Base-by-base conservation (phyloP, 176 grass and related monocot species). In the Oryza officinalis region DNA sequence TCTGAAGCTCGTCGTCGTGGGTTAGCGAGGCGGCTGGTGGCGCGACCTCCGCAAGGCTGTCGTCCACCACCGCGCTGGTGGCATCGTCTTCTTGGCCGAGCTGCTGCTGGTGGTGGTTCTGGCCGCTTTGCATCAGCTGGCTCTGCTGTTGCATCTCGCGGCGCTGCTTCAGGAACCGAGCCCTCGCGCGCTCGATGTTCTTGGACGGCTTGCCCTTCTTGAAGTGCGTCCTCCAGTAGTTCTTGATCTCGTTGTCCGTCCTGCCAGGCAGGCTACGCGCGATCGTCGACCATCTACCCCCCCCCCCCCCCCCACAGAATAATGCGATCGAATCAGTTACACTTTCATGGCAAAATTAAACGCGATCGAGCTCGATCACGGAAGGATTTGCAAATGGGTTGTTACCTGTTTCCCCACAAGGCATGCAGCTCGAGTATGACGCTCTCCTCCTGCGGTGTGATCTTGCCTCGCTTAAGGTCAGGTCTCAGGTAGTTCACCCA, bases 191-290 rank as follows among this genome's bases (percentile, higher is more conserved):
- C 79, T 92, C 91, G 47, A 94, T 82, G 69, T 87, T 98, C 88
- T 93, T 94, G 35, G 96, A 95, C 31, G 89, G 77, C 74, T 92
- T 95, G 40, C 77, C 90, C 84, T 90, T 94, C 80, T 98, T 98
- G 89, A 95, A 95, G 83, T 98, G 96, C 43, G 96, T 98, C 80
- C 96, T 32, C 96, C 96, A 99, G 87, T 96, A 99, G 93, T 99
- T 99, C 87, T 99, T 99, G 88, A 99, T 96, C 96, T 99, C 93
- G 77, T 99, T 99, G 81, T 99, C 96, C 17, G 96, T 99, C 80
- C 96, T 83, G 1, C 93, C 96, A 1, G 96, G 96, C 11, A 99
- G 83, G 90, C 85, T 94, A 63, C 96, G 89, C 20, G 96, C 96
- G 57, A 99, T 99, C 35, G 93, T 93, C 40, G 96, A 96, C 96